phyloP scores from a whole-genome alignment of 768 basidiomycete genomes.

The Suillus fuscotomentosus region DNA sequence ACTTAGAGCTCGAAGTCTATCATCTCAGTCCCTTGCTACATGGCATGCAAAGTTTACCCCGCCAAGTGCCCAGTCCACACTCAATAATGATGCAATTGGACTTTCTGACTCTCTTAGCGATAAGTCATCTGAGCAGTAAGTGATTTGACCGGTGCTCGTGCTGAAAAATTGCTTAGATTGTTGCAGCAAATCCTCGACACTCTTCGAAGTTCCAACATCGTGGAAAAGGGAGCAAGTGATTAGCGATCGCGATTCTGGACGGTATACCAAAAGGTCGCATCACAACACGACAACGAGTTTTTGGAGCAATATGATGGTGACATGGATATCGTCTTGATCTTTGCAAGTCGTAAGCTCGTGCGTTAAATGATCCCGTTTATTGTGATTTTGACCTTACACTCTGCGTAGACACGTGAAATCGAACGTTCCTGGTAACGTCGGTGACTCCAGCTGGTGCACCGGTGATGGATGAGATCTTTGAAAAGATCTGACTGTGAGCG shows the following conservation, averaged over 20 bases:
- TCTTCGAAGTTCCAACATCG: constrained; percentile 4
- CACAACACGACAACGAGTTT: constrained; percentile 1
- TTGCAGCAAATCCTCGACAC: constrained; percentile 1
- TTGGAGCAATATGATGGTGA: constrained; percentile 3
- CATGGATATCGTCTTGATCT: constrained; percentile 7
- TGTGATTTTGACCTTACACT: background rate
- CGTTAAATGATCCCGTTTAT: background rate
- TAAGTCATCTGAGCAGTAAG: too few species aligned
- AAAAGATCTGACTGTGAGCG: background rate
- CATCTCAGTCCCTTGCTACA: background rate
- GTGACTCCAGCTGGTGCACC: background rate
- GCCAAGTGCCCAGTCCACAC: background rate
- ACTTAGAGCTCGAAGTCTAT: background rate
- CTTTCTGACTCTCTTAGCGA: background rate
- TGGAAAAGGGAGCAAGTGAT: background rate
- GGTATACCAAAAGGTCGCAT: constrained; percentile 5
- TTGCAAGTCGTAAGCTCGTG: background rate
- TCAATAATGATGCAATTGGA: background rate
- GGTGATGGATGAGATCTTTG: background rate
- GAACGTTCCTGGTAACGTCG: background rate
- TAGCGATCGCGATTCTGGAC: constrained; percentile 2
- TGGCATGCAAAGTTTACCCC: too few species aligned
- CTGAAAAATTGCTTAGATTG: background rate
- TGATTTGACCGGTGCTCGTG: background rate
- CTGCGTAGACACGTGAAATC: background rate